Base-by-base conservation (phyloP, 2,329 filamentous ascomycete species). In the Coleophoma crateriformis region DNA sequence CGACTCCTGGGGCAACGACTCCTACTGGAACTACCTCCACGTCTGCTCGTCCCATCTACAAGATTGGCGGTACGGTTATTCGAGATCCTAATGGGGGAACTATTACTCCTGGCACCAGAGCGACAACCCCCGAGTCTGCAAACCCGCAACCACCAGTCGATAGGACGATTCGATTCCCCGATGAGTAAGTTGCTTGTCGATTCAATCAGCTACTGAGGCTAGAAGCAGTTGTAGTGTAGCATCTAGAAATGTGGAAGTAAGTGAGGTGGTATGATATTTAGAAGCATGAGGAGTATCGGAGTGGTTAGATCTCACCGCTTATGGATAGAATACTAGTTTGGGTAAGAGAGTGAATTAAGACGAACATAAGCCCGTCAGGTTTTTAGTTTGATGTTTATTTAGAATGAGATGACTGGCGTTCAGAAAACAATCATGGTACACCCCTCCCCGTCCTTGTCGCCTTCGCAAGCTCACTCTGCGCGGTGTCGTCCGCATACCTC, bases 401-500 rank as follows among this genome's bases (percentile, higher is more conserved):
- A 27, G 27, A 27, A 27, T 27, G 8, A 27, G 8, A 7, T 27
- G 27, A 27, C 3, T 10, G 27, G 27, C 8, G 27, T 27, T 10
- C 6, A 27, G 27, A 27, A 27, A 27, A 27, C 12, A 46, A 41
- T 74, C 63, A 85, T 4, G 86, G 85, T 50, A 90, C 74, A 11
- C 72, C 77, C 49, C 72, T 75, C 0, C 86, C 85, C 51, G 76
- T 72, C 56, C 87, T 73, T 3, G 78, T 85, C 13, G 82, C 81
- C 66, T 82, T 77, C 1, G 74, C 82, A 17, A 84, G 74, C 59
- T 81, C 70, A 17, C 79, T 82, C 58, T 81, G 74, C 14, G 82
- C 84, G 19, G 74, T 78, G 60, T 86, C 79, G 46, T 86, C 81
- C 0, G 82, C 82, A 69, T 86, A 87, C 51, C 81, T 67, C 65